These are phyloP conservation scores for Calonectria montana DNA, from an alignment of 2,329 filamentous ascomycete genomes.

Conservation along the genomic window DNA sequence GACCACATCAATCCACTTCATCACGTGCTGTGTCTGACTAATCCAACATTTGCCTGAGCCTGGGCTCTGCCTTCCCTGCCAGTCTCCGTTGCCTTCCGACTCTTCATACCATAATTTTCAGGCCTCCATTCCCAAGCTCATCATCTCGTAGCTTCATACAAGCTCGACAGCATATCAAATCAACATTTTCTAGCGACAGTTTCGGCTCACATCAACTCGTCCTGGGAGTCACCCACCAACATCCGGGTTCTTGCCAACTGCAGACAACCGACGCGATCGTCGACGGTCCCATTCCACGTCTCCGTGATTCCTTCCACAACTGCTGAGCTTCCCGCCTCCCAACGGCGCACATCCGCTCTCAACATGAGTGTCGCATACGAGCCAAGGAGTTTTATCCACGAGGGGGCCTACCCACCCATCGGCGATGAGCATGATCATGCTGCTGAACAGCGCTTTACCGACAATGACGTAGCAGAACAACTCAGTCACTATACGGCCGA, in stretches of 20 bases:
- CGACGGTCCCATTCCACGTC: conserved; percentile 18
- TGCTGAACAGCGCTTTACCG: conserved; percentile 55
- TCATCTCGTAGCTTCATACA: conserved; percentile 22
- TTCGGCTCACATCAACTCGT: neutral
- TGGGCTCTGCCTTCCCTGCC: conserved; percentile 29
- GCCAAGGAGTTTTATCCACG: conserved; percentile 60
- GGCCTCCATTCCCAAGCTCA: conserved; percentile 43
- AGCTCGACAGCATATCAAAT: conserved; percentile 25
- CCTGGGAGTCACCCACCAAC: neutral
- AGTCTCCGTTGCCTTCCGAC: conserved; percentile 40
- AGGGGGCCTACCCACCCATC: conserved; percentile 60
- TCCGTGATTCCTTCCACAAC: conserved; percentile 30
- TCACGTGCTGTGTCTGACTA: conserved; percentile 47
- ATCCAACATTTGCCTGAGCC: conserved; percentile 37
- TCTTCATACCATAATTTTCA: conserved; percentile 51
- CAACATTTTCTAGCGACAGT: conserved; percentile 8
- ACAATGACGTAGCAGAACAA: conserved; percentile 56
- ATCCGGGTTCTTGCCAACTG: neutral
- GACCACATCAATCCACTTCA: conserved; percentile 30
- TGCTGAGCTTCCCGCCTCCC: conserved; percentile 18
- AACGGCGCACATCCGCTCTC: conserved; percentile 29
- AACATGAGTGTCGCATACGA: conserved; percentile 66
- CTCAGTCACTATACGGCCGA: conserved; percentile 58
- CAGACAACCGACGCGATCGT: conserved; percentile 22
- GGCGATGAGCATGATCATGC: conserved; percentile 57